Conservation (phyloP, 352 stramenopile species). For the Globisporangium okanoganense region DNA sequence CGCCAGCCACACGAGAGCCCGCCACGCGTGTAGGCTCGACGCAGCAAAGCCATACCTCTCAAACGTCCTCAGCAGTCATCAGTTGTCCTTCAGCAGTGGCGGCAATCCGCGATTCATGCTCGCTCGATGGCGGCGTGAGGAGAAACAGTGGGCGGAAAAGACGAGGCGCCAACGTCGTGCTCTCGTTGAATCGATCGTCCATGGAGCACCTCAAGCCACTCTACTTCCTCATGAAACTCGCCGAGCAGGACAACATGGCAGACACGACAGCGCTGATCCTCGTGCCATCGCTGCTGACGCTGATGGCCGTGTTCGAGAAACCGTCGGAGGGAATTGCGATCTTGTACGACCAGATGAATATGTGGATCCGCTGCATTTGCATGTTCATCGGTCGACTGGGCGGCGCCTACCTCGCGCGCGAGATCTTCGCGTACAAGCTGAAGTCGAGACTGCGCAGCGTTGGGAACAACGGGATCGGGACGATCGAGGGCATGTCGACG, state of each 20-base stretch:
- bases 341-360: constrained; percentile 63
- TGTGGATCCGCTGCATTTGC: constrained; percentile 82
- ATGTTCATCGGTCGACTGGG: constrained; percentile 78
- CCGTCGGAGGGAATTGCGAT: constrained; percentile 56
- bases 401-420: constrained; percentile 69
- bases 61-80: background rate
- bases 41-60: background rate
- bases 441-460: constrained; percentile 37
- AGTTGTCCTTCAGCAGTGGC: constrained; percentile 3
- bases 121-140: background rate
- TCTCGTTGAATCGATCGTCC: constrained; percentile 6
- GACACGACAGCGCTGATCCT: constrained; percentile 84
- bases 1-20: background rate
- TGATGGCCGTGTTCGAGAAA: constrained; percentile 74
- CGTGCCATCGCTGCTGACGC: constrained; percentile 72
- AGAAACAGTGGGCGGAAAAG: background rate
- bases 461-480: constrained; percentile 15
- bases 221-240: constrained; percentile 88
- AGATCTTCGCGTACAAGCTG: constrained; percentile 87
- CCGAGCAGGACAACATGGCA: constrained; percentile 87
- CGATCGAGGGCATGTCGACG: constrained; percentile 64
- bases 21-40: background rate
- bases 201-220: constrained; percentile 53
- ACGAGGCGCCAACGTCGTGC: background rate
- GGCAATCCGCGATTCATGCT: constrained; percentile 9